A percentile compares a stretch with the other conserved stretches of the same genome.
Evolutionary conservation across 1,284 basidiomycete genomes (phyloP).

Genomic region (Mycosarcoma mackinlayi): DNA sequence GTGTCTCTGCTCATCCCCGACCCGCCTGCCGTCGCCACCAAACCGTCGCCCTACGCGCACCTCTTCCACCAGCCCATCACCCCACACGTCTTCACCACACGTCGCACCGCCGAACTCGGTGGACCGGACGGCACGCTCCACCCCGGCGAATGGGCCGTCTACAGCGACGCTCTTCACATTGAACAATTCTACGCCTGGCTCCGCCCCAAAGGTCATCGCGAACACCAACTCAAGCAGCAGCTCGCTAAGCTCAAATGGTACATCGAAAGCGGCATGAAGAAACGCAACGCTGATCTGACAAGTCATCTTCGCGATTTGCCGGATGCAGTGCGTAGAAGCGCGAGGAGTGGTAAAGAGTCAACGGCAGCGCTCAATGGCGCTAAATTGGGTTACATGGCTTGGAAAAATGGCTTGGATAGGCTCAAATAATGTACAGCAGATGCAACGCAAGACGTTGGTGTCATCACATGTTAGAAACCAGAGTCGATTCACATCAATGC

Average conservation of each 20-base stretch:
- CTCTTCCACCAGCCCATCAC: conserved; percentile 65
- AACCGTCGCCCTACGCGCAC: conserved; percentile 21
- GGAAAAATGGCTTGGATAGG: conserved; percentile 40
- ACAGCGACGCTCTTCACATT: conserved; percentile 86
- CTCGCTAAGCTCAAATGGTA: conserved; percentile 87
- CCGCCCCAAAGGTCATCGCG: conserved; percentile 88
- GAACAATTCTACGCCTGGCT: conserved; percentile 87
- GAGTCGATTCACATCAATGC: too few species aligned
- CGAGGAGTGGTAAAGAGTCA: conserved; percentile 3
- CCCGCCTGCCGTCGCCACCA: not conserved
- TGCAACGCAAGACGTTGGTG: not conserved
- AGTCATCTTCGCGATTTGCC: conserved; percentile 15
- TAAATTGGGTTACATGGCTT: conserved; percentile 23
- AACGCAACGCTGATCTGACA: conserved; percentile 48
- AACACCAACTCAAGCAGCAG: conserved; percentile 81
- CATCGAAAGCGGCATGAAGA: conserved; percentile 79
- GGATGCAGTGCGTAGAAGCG: conserved; percentile 11
- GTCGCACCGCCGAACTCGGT: conserved; percentile 64
- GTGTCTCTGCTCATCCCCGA: conserved; percentile 22
- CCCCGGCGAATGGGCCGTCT: conserved; percentile 87
- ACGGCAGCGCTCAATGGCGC: not conserved
- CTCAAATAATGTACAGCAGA: not conserved
- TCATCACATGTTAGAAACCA: too few species aligned
- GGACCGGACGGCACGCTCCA: conserved; percentile 74
- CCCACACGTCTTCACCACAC: conserved; percentile 1